phyloP scores from a whole-genome alignment of 2,329 filamentous ascomycete species.

The Fusarium anguioides region DNA sequence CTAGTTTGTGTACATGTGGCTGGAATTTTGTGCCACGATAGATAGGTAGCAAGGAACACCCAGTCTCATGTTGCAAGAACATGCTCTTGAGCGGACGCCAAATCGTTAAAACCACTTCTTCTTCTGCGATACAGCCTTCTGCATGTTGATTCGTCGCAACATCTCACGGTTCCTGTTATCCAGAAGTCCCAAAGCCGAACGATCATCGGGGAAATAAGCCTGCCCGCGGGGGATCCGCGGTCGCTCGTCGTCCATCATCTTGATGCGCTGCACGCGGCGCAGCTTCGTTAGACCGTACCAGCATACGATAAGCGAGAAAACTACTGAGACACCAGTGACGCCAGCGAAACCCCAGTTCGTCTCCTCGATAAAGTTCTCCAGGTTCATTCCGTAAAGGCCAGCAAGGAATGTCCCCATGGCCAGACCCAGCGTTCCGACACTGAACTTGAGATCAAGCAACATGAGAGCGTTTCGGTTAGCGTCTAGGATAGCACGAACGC shows the following conservation, averaged over 20 bases:
- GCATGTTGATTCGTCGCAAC: slow-evolving; percentile 62
- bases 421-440: slow-evolving; percentile 92
- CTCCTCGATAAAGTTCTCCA: slow-evolving; percentile 98
- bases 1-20: slow-evolving; percentile 30
- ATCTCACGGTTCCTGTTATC: slow-evolving; percentile 67
- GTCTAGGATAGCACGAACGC: slow-evolving; percentile 95
- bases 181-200: slow-evolving; percentile 60
- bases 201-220: slow-evolving; percentile 52
- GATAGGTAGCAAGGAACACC: slow-evolving; percentile 13
- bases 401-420: slow-evolving; percentile 95
- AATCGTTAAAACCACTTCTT: slow-evolving; percentile 46
- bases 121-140: slow-evolving; percentile 55
- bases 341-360: slow-evolving; percentile 85
- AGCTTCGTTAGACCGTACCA: slow-evolving; percentile 86
- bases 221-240: slow-evolving; percentile 53
- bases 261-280: slow-evolving; percentile 85
- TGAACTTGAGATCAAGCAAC: slow-evolving; percentile 96
- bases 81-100: background rate
- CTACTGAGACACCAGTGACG: slow-evolving; percentile 76
- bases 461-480: slow-evolving; percentile 98
- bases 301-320: slow-evolving; percentile 82
- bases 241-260: slow-evolving; percentile 73
- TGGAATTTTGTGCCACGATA: slow-evolving; percentile 22
- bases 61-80: slow-evolving; percentile 19
- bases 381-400: slow-evolving; percentile 99